Percentiles rank a stretch among this genome's conserved stretches.
These are phyloP conservation scores for Rhinocladiella similis DNA, from an alignment of 2,329 filamentous ascomycete genomes.

Conservation along the genomic window DNA sequence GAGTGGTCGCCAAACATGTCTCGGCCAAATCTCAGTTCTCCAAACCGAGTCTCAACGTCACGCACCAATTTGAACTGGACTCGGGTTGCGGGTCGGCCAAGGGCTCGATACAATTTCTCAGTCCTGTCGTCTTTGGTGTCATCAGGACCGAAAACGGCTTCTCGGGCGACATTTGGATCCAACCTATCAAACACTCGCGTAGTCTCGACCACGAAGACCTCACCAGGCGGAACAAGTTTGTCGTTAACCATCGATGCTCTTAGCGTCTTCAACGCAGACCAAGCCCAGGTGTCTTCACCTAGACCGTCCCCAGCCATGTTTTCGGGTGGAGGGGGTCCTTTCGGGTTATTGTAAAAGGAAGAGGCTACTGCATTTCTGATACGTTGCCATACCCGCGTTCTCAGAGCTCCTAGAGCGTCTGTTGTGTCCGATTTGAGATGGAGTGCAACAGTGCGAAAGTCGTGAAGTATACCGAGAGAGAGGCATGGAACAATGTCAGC, in stretches of 20 bases:
- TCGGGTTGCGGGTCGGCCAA: constrained; percentile 67
- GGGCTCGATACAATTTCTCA: constrained; percentile 32
- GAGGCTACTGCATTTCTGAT: constrained; percentile 54
- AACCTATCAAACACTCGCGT: constrained; percentile 63
- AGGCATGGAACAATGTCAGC: constrained; percentile 73
- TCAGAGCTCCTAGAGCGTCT: constrained; percentile 66
- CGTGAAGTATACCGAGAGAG: constrained; percentile 71
- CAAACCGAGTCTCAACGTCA: constrained; percentile 69
- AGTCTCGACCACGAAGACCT: constrained; percentile 72
- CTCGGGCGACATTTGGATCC: constrained; percentile 48
- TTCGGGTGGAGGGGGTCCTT: constrained; percentile 41
- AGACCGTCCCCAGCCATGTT: constrained; percentile 50
- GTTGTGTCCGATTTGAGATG: constrained; percentile 72
- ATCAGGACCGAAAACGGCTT: constrained; percentile 46
- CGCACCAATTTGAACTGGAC: constrained; percentile 70
- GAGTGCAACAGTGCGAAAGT: constrained; percentile 70
- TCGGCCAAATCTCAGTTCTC: constrained; percentile 69
- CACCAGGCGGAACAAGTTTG: constrained; percentile 73
- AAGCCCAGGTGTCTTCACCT: constrained; percentile 69
- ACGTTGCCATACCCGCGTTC: constrained; percentile 64
- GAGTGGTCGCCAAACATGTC: constrained; percentile 77
- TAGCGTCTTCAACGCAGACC: constrained; percentile 65
- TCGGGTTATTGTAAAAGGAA: constrained; percentile 29
- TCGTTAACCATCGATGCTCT: constrained; percentile 67
- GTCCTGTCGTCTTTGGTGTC: constrained; percentile 37